Evolutionary conservation across 2,329 filamentous ascomycete genomes (phyloP), one percentile per base, ranked within the genome.

Genomic region (Cladosporium sp.): DNA sequence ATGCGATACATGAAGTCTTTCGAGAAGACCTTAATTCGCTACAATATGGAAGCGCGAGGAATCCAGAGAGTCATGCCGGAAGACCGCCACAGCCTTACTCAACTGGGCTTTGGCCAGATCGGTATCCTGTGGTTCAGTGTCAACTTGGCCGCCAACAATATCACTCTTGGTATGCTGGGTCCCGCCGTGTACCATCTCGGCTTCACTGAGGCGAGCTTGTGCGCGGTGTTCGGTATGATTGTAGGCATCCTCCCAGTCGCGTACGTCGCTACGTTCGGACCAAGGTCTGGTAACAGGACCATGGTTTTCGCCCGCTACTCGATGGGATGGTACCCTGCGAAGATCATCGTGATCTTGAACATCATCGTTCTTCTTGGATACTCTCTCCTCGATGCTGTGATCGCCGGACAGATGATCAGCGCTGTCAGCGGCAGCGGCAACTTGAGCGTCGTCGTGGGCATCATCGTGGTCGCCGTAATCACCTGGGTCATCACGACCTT

Each of bases 381-480:
- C 59, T 72, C 74, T 14, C 70, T 85, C 63, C 80, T 87, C 54
- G 80, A 84, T 64, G 81, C 78, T 33, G 82, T 87, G 5, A 75
- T 87, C 13, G 81, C 80, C 2, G 85, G 85, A 0, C 84, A 87
- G 62, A 85, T 86, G 22, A 70, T 88, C 2, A 84, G 80, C 4
- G 84, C 84, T 1, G 80, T 87, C 3, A 82, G 80, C 10, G 67
- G 72, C 1, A 75, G 77, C 54, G 77, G 74, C n/a, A 75, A 71
- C 55, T 75, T 86, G 68, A 81, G 79, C 2, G 77, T 86, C 16
- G 76, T 80, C 33, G 84, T 86, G 1, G 84, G 84, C 59, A 86
- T 87, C 57, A 73, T 87, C 38, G 78, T 86, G 43, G 77, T 82
- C 10, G 80, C 81, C 1, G 59, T 85, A 19, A 78, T 86, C 34